phyloP scores from a whole-genome alignment of 345 rosid genomes.

The Crucihimalaya himalaica region DNA sequence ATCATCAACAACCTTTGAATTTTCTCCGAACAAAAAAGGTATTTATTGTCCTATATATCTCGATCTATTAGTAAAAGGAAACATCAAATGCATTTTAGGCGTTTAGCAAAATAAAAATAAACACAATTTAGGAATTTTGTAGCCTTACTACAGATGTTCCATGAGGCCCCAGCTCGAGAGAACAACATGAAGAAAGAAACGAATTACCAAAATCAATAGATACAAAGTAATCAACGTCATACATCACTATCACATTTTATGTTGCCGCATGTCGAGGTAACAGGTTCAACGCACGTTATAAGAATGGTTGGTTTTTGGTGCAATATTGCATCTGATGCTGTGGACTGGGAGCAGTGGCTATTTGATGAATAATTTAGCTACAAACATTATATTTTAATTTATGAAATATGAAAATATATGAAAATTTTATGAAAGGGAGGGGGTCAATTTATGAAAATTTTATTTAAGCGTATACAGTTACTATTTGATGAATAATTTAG shows the following conservation, averaged over 20 bases:
- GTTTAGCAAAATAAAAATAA: not conserved
- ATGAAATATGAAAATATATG: too few relatives aligned
- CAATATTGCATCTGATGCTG: too few relatives aligned
- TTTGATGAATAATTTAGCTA: too few relatives aligned
- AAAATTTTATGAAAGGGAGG: too few relatives aligned
- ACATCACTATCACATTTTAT: not conserved
- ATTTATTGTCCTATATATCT: not conserved
- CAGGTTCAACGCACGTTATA: not conserved
- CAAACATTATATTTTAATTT: too few relatives aligned
- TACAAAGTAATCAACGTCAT: not conserved
- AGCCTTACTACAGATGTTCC: not conserved
- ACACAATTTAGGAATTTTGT: not conserved
- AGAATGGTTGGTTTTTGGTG: not conserved
- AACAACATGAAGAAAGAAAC: not conserved
- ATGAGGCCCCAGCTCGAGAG: not conserved
- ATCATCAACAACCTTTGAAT: conserved; percentile 18
- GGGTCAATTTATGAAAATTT: too few relatives aligned
- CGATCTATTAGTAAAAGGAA: not conserved
- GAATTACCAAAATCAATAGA: not conserved
- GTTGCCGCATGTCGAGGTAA: not conserved
- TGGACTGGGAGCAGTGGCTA: too few relatives aligned
- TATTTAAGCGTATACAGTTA: too few relatives aligned
- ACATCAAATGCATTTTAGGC: not conserved
- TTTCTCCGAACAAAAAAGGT: conserved; percentile 1
- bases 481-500: too few relatives aligned